Evolutionary conservation across 768 basidiomycete species (phyloP), one percentile per base, ranked within the genome.

Genomic region (Mycena belliarum): DNA sequence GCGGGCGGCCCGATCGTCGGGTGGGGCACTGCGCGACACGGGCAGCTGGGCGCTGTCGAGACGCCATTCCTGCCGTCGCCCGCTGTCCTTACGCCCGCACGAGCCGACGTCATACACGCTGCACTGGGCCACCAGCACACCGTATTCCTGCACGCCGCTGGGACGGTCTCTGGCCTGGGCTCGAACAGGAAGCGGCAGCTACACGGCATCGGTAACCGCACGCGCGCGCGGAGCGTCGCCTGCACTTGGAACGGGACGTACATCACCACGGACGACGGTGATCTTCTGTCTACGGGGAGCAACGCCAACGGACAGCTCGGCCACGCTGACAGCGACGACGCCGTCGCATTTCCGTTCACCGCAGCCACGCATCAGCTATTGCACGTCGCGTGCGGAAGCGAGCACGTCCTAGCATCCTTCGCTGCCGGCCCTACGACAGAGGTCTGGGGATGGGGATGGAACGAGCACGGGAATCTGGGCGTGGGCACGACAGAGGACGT

Each of bases 381-480:
- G 64, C 65, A 61, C 68, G 57, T 95, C 15, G 82, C 81, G 0
- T 91, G 89, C 55, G 94, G 95, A 20, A 93, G 90, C 64, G 95
- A 98, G 70, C 95, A 98, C 71, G 82, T 92, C 4, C 72, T 97
- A 10, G 72, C 72, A 63, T 77, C 7, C 52, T 75, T 59, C 40
- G 49, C 41, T n/a, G 42, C 58, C 53, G 24, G 29, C 37, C 16
- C 28, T 35, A 18, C 57, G 20, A 48, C 51, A 9, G 59, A 82
- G 61, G 80, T 95, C 0, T 91, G 85, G 83, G 91, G 85, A 0
- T 97, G 95, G 92, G 96, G 96, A 0, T 98, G 96, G 95, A 98
- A 98, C 70, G 96, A 98, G 70, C 96, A 98, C 68, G n/a, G n/a
- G n/a, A n/a, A n/a, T n/a, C n/a, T 98, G 25, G 95, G 91, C 0